Evolutionary conservation across 805 yeast species (phyloP).

Genomic region (Lipomyces orientalis): DNA sequence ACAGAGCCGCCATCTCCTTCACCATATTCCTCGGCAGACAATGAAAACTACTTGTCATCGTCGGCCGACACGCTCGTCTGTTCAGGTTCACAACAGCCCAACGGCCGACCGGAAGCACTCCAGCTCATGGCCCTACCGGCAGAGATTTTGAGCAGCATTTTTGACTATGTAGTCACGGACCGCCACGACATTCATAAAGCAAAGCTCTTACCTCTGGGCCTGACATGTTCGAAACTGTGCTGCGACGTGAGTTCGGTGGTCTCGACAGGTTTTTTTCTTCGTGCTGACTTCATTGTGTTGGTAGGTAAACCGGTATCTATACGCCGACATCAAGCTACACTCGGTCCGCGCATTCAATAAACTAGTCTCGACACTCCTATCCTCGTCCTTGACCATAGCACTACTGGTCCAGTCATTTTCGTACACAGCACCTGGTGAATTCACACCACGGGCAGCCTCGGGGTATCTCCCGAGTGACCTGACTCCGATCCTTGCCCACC

Average conservation of each 20-base stretch:
- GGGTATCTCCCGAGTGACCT: slow-evolving; percentile 36
- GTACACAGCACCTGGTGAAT: slow-evolving; percentile 35
- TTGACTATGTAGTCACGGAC: slow-evolving; percentile 20
- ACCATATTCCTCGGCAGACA: neutral
- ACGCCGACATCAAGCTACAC: slow-evolving; percentile 21
- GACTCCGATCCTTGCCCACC: slow-evolving; percentile 32
- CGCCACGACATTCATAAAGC: slow-evolving; percentile 11
- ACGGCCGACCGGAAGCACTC: neutral
- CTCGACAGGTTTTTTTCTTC: neutral
- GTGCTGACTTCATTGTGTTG: neutral
- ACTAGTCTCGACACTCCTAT: slow-evolving; percentile 35
- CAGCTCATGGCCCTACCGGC: slow-evolving; percentile 23
- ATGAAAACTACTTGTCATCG: neutral
- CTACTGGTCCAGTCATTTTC: slow-evolving; percentile 32
- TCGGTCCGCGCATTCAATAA: slow-evolving; percentile 29
- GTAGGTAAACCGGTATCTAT: slow-evolving; percentile 34
- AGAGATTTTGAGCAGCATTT: slow-evolving; percentile 24
- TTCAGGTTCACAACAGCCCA: neutral
- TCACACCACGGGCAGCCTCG: slow-evolving; percentile 37
- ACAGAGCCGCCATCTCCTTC: neutral
- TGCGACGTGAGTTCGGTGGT: slow-evolving; percentile 19
- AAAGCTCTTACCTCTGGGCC: slow-evolving; percentile 28
- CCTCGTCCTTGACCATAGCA: slow-evolving; percentile 31
- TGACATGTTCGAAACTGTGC: slow-evolving; percentile 26
- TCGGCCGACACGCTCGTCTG: neutral